phyloP scores from a whole-genome alignment of 805 yeast species.

The Blastobotrys americana region DNA sequence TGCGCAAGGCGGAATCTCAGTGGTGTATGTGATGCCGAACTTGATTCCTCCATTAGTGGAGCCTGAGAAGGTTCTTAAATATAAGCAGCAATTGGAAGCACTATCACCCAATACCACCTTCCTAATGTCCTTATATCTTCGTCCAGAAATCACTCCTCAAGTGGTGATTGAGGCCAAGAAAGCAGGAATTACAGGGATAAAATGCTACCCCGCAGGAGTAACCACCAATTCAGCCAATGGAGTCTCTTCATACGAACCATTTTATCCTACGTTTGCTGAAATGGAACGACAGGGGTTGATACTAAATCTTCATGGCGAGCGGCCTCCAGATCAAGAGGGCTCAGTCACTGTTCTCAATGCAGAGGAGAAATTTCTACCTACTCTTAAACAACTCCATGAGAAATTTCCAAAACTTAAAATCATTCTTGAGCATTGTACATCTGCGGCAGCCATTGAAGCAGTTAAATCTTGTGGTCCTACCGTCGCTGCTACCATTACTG shows the following conservation, averaged over 20 bases:
- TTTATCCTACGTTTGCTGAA: slow-evolving; percentile 83
- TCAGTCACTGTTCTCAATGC: slow-evolving; percentile 84
- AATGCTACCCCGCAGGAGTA: slow-evolving; percentile 98
- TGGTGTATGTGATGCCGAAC: slow-evolving; percentile 95
- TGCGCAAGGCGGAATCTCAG: slow-evolving; percentile 80
- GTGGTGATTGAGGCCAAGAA: slow-evolving; percentile 71
- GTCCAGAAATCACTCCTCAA: slow-evolving; percentile 76
- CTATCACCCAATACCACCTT: slow-evolving; percentile 80
- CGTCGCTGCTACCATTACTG: slow-evolving; percentile 94
- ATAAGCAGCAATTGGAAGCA: slow-evolving; percentile 54
- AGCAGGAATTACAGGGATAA: slow-evolving; percentile 71
- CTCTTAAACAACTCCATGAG: slow-evolving; percentile 62
- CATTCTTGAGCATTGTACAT: slow-evolving; percentile 91
- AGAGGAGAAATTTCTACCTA: slow-evolving; percentile 87
- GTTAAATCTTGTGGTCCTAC: slow-evolving; percentile 58
- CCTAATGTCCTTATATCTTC: slow-evolving; percentile 82
- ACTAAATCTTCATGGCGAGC: slow-evolving; percentile 91
- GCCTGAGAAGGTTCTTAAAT: slow-evolving; percentile 60
- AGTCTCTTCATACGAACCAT: slow-evolving; percentile 81
- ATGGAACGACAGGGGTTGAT: slow-evolving; percentile 75
- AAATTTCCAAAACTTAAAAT: slow-evolving; percentile 85
- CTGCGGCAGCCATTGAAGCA: slow-evolving; percentile 77
- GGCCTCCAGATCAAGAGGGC: slow-evolving; percentile 61
- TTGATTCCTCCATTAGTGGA: slow-evolving; percentile 86
- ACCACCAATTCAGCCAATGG: slow-evolving; percentile 94